Evolutionary conservation across 192 early-diverging fungal species (phyloP).

Genomic region (Polychytrium aggregatum): DNA sequence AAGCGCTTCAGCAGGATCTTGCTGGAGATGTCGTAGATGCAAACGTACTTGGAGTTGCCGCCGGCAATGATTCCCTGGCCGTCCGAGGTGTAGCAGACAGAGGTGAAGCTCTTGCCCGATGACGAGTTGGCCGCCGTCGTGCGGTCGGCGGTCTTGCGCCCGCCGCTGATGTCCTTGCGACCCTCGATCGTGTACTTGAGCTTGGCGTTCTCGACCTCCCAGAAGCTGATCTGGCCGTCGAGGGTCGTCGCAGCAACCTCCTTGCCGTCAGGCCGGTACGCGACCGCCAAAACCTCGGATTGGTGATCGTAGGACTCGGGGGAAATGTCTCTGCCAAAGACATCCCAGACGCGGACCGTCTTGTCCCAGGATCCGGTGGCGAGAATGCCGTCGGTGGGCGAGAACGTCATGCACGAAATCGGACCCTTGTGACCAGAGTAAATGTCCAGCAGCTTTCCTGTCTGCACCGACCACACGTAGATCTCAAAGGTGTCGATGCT

Average conservation of each 20-base stretch:
- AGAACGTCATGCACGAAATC: conserved; percentile 74
- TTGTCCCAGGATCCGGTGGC: conserved; percentile 90
- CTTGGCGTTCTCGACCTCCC: conserved; percentile 71
- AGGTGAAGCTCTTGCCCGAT: conserved; percentile 82
- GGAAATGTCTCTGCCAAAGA: conserved; percentile 72
- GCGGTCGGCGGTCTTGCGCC: conserved; percentile 68
- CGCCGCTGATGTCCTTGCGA: conserved; percentile 82
- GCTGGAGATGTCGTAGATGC: conserved; percentile 78
- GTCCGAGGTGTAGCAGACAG: conserved; percentile 89
- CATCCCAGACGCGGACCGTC: conserved; percentile 82
- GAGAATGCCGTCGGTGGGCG: conserved; percentile 65
- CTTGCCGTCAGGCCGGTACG: conserved; percentile 84
- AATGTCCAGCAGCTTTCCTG: conserved; percentile 93
- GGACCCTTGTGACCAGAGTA: conserved; percentile 89
- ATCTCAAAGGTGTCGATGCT: conserved; percentile 92
- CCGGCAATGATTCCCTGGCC: conserved; percentile 85
- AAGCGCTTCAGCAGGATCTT: conserved; percentile 75
- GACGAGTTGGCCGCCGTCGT: conserved; percentile 70
- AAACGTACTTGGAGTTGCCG: conserved; percentile 91
- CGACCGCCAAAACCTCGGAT: conserved; percentile 76
- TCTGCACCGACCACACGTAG: conserved; percentile 97
- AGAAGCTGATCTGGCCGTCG: conserved; percentile 88
- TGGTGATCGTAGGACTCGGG: conserved; percentile 71
- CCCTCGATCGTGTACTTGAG: conserved; percentile 76
- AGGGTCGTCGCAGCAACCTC: conserved; percentile 77